Percentiles rank a stretch among this genome's conserved stretches.
phyloP scores from a whole-genome alignment of 2,329 filamentous ascomycete genomes.

The Penicillium corylophilum region DNA sequence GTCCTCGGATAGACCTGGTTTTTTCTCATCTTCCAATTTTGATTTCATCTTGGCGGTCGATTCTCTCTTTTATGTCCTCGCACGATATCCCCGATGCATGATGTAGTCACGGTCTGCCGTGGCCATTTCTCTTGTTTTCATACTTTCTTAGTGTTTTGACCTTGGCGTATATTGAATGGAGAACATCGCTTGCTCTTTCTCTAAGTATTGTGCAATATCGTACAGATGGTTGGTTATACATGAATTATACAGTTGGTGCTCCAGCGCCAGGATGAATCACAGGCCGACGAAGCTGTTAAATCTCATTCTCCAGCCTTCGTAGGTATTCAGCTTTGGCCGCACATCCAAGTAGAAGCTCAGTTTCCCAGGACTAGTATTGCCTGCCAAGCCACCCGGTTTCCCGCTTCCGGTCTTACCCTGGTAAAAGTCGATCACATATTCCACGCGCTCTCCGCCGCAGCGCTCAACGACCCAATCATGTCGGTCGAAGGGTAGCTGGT shows the following conservation, averaged over 20 bases:
- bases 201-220: constrained; percentile 27
- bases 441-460: constrained; percentile 71
- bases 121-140: constrained; percentile 10
- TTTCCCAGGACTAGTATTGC: constrained; percentile 38
- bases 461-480: constrained; percentile 97
- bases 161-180: constrained; percentile 25
- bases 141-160: constrained; percentile 7
- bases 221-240: constrained; percentile 38
- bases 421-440: constrained; percentile 99
- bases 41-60: constrained; percentile 9
- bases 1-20: constrained; percentile 61
- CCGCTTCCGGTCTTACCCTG: constrained; percentile 59
- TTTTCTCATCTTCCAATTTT: constrained; percentile 21
- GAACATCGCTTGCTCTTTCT: constrained; percentile 23
- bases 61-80: constrained; percentile 19
- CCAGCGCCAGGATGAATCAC: constrained; percentile 23
- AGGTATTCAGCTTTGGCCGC: constrained; percentile 63
- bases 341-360: constrained; percentile 66
- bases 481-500: constrained; percentile 86
- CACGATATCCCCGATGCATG: constrained; percentile 37
- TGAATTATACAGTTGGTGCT: constrained; percentile 31
- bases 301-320: constrained; percentile 61
- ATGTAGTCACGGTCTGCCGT: constrained; percentile 11
- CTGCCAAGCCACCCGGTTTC: constrained; percentile 27
- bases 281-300: constrained; percentile 49